phyloP scores from a whole-genome alignment of 768 basidiomycete species.

The Tulasnella sp. region DNA sequence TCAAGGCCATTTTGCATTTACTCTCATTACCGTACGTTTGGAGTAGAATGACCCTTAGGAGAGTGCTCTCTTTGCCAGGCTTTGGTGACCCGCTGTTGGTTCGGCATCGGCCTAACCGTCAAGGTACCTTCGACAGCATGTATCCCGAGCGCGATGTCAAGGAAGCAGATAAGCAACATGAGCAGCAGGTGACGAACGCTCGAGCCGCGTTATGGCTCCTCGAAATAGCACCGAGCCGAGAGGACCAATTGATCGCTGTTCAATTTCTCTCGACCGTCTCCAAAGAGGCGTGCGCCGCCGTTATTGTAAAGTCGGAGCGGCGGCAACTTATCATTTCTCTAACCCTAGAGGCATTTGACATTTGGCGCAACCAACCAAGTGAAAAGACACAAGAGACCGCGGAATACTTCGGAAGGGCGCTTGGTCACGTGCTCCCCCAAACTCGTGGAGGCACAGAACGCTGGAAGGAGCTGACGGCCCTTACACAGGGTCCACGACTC shows the following conservation, averaged over 20 bases:
- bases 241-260: constrained; percentile 2
- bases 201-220: background rate
- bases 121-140: background rate
- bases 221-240: background rate
- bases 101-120: background rate
- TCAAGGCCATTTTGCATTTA: background rate
- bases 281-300: background rate
- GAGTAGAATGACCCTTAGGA: background rate
- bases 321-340: background rate
- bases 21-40: background rate
- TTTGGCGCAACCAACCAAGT: background rate
- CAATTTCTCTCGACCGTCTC: background rate
- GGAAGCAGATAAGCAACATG: background rate
- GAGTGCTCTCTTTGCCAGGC: background rate
- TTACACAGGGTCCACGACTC: background rate
- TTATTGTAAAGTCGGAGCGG: background rate
- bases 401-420: background rate
- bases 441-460: background rate
- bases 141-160: background rate
- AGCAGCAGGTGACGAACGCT: background rate
- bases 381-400: background rate
- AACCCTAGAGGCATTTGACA: background rate
- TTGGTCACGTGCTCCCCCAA: background rate
- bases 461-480: background rate
- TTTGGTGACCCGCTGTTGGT: background rate